Percentiles rank a stretch among this genome's conserved stretches.
Conservation (phyloP, 345 rosid genomes). For the Psidium guajava region DNA sequence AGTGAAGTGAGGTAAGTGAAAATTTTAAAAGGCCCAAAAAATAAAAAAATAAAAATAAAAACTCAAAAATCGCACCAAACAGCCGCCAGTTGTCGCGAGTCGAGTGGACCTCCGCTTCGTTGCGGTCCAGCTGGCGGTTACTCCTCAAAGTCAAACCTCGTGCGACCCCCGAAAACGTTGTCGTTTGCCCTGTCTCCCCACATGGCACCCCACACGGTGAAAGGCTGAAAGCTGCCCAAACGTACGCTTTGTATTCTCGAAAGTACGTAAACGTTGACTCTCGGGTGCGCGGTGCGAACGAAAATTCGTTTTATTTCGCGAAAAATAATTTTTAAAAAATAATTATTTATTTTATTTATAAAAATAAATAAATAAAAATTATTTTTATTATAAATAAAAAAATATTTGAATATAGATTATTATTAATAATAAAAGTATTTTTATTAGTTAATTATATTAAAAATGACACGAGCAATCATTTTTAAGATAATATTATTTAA, state of each 20-base stretch:
- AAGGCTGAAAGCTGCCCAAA: background rate
- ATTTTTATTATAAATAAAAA: no score
- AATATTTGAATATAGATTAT: no score
- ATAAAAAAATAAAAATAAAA: background rate
- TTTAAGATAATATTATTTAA: no score
- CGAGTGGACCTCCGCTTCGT: background rate
- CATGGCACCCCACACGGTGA: background rate
- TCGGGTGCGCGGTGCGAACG: no score
- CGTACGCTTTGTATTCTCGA: background rate
- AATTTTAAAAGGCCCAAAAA: background rate
- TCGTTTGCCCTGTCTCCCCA: background rate
- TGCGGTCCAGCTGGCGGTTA: background rate
- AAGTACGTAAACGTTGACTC: background rate
- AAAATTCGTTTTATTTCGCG: no score
- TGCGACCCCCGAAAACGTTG: background rate
- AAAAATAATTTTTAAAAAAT: no score
- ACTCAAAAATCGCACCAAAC: background rate
- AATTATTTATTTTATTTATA: no score
- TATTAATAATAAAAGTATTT: no score
- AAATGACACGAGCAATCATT: no score
- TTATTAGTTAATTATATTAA: no score
- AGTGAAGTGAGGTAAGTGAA: background rate
- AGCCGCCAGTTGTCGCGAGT: background rate
- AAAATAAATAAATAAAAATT: no score
- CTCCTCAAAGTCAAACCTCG: background rate